A percentile compares a stretch with the other conserved stretches of the same genome.
These are phyloP conservation scores for Penicillium parvum DNA, from an alignment of 495 filamentous ascomycete species.

Conservation along the genomic window DNA sequence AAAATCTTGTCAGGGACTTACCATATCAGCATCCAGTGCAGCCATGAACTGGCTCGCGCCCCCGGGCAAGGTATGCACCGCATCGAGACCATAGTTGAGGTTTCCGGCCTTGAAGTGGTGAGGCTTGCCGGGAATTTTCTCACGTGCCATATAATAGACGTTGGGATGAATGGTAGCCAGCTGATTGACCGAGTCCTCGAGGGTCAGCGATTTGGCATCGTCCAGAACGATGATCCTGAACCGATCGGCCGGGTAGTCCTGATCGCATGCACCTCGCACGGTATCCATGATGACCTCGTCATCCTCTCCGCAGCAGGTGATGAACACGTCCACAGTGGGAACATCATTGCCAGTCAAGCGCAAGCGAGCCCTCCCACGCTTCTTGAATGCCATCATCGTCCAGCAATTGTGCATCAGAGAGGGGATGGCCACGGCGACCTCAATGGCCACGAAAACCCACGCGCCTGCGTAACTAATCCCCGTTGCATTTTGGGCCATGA, in stretches of 20 bases:
- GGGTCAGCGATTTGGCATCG: constrained; percentile 37
- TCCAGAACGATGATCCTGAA: constrained; percentile 52
- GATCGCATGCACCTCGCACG: constrained; percentile 38
- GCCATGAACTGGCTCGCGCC: constrained; percentile 47
- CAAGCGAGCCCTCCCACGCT: constrained; percentile 34
- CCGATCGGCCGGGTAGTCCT: constrained; percentile 47
- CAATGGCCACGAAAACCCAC: constrained; percentile 41
- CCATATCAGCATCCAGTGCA: constrained; percentile 53
- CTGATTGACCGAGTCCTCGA: constrained; percentile 29
- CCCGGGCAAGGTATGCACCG: constrained; percentile 29
- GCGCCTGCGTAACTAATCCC: constrained; percentile 26
- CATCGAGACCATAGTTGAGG: constrained; percentile 44
- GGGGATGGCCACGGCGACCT: constrained; percentile 34
- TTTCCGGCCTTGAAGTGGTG: constrained; percentile 56
- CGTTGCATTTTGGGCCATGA: constrained; percentile 30
- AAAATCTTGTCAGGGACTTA: constrained; percentile 7
- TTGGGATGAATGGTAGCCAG: constrained; percentile 31
- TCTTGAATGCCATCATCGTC: constrained; percentile 41
- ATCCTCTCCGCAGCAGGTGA: constrained; percentile 50
- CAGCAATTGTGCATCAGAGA: constrained; percentile 40
- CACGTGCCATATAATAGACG: constrained; percentile 44
- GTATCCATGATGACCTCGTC: constrained; percentile 53
- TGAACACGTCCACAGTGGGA: constrained; percentile 48
- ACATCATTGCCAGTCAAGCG: constrained; percentile 40
- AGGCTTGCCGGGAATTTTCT: constrained; percentile 42